Evolutionary conservation across 1,284 basidiomycete species (phyloP), one percentile per base, ranked within the genome.

Genomic region (Butyriboletus appendiculatus): DNA sequence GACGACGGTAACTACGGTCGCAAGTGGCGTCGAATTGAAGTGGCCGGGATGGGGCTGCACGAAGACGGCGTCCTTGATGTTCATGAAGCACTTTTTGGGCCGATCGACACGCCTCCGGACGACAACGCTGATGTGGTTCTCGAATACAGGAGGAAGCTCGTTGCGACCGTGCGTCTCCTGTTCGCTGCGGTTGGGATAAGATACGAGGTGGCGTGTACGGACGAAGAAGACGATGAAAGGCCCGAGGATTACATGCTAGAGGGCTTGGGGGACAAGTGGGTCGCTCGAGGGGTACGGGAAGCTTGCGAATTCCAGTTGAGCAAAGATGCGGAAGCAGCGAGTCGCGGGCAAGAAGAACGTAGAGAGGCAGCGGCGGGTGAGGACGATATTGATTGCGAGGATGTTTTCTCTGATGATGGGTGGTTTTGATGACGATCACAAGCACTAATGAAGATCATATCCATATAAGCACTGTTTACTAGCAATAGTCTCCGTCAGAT

Each of bases 221-320:
- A 60, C 11, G 43, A 45, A 3, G 59, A 60, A 41, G 1, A 5
- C 6, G 55, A 60, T 44, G 10, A 18, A 2, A 1, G 14, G 2
- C 46, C 48, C 5, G 3, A 12, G 4, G 49, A 28, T 3, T 50
- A 14, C 14, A 48, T 50, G 34, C 40, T 60, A 11, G 59, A 60
- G 26, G 58, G 58, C 15, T 33, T 60, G 35, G 15, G 38, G 1
- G 59, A 60, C 28, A 47, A 24, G 11, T 59, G 50, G 59, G 44
- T 61, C 11, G 53, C 45, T 14, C 52, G 59, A 2, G 52, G 59
- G 24, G 48, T 61, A 41, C 44, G 52, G n/a, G 48, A 39, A 7
- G 60, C 57, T 10, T 59, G 52, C 37, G 56, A 52, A 9, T 44
- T 55, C 9, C 52, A 58, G 39, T 40, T 53, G 34, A 38, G 20